A percentile compares a stretch with the other conserved stretches of the same genome.
These are phyloP conservation scores for Pseudozyma pruni DNA, from an alignment of 1,284 basidiomycete genomes.

Conservation along the genomic window DNA sequence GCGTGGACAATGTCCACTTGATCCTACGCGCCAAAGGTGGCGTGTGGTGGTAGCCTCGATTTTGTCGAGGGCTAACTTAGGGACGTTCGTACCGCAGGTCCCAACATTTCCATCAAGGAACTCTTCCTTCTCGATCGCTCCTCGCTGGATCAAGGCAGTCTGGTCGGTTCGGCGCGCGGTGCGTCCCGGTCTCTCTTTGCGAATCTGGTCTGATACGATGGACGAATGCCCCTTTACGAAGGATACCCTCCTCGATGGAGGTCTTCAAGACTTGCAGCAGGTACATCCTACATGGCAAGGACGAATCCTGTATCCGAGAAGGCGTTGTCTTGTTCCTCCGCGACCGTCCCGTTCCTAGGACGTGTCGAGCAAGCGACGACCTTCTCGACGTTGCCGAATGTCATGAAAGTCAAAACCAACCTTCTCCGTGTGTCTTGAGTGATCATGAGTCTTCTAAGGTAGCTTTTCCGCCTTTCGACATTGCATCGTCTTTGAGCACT, in stretches of 20 bases:
- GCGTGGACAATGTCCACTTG: background rate
- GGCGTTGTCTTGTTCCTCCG: constrained; percentile 19
- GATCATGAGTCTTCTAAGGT: no score
- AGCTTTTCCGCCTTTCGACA: no score
- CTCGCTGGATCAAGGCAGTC: constrained; percentile 36
- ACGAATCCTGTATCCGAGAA: constrained; percentile 40
- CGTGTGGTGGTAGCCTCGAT: no score
- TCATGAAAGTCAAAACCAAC: constrained; percentile 41
- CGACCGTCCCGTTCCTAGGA: constrained; percentile 10
- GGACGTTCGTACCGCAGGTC: constrained; percentile 32
- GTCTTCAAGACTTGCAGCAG: constrained; percentile 30
- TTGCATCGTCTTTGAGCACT: background rate
- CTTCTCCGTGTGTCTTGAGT: constrained; percentile 4
- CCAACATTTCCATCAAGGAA: constrained; percentile 6
- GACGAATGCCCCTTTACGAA: constrained; percentile 35
- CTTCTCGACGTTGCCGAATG: constrained; percentile 44
- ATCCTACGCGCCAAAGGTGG: background rate
- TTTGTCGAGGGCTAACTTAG: no score
- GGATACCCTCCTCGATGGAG: constrained; percentile 16
- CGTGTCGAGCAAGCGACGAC: constrained; percentile 5
- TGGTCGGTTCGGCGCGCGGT: constrained; percentile 24
- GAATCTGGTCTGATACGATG: constrained; percentile 36
- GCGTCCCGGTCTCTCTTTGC: constrained; percentile 23
- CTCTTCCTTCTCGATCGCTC: constrained; percentile 26
- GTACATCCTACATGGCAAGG: constrained; percentile 43